Evolutionary conservation across 139 green algal species (phyloP).

Genomic region (Choricystis sp.): DNA sequence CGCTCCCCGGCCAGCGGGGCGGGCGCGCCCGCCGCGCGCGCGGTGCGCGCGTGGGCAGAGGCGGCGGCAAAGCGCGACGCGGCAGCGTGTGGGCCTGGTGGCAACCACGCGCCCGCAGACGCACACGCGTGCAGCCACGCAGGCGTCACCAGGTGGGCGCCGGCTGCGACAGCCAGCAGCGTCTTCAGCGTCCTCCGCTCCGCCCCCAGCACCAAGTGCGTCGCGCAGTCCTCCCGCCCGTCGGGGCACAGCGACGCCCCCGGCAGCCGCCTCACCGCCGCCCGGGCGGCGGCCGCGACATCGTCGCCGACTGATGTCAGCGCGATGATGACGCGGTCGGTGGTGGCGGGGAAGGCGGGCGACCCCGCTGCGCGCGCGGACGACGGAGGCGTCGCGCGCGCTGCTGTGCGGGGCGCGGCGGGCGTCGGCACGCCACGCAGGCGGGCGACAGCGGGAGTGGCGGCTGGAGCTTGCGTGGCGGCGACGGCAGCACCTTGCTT

Average conservation of each 20-base stretch:
- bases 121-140: conserved; percentile 35
- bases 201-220: conserved; percentile 36
- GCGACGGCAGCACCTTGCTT: not conserved
- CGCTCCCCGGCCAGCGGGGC: conserved; percentile 5
- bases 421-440: no score
- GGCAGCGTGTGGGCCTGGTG: conserved; percentile 16
- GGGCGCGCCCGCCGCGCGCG: conserved; percentile 1
- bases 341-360: not conserved
- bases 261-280: not conserved
- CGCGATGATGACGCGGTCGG: not conserved
- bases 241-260: conserved; percentile 17
- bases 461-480: not conserved
- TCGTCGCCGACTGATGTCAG: not conserved
- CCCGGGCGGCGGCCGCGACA: not conserved
- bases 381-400: no score
- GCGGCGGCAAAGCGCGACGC: conserved; percentile 7
- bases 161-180: conserved; percentile 33
- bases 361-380: not conserved
- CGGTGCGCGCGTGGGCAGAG: conserved; percentile 9
- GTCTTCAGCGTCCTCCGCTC: conserved; percentile 41
- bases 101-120: conserved; percentile 36
- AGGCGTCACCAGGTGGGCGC: conserved; percentile 33
- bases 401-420: not conserved
- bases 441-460: not conserved
- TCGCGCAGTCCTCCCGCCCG: conserved; percentile 25